These are phyloP conservation scores for Vaccinium darrowii DNA, from an alignment of 148 eudicot genomes.

Conservation along the genomic window DNA sequence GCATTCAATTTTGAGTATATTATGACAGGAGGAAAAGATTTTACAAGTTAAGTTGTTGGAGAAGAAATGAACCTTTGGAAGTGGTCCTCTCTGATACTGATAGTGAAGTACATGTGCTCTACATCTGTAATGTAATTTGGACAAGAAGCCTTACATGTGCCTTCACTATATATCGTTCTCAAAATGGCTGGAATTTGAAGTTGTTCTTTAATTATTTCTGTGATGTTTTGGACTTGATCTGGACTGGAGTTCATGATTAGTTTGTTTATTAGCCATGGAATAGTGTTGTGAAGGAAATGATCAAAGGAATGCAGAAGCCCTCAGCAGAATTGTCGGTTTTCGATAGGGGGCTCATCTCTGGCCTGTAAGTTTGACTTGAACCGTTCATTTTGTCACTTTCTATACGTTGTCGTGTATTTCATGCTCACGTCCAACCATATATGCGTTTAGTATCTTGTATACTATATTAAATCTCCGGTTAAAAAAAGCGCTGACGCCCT, in stretches of 20 bases:
- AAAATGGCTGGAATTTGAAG: not conserved
- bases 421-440: not conserved
- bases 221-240: not conserved
- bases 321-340: not conserved
- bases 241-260: not conserved
- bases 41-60: not conserved
- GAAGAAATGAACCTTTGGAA: conserved; percentile 6
- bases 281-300: not conserved
- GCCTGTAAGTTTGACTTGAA: not conserved
- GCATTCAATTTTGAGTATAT: not conserved
- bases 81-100: not conserved
- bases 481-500: not conserved
- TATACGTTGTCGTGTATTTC: not conserved
- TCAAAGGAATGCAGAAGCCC: not conserved
- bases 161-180: not conserved
- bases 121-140: no score
- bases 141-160: not conserved
- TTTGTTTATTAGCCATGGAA: not conserved
- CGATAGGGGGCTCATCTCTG: not conserved
- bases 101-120: no score
- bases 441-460: not conserved
- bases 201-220: not conserved
- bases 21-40: not conserved
- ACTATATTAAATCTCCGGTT: not conserved
- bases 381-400: not conserved